phyloP scores from a whole-genome alignment of 768 basidiomycete genomes.

The Leccinum variicolor region DNA sequence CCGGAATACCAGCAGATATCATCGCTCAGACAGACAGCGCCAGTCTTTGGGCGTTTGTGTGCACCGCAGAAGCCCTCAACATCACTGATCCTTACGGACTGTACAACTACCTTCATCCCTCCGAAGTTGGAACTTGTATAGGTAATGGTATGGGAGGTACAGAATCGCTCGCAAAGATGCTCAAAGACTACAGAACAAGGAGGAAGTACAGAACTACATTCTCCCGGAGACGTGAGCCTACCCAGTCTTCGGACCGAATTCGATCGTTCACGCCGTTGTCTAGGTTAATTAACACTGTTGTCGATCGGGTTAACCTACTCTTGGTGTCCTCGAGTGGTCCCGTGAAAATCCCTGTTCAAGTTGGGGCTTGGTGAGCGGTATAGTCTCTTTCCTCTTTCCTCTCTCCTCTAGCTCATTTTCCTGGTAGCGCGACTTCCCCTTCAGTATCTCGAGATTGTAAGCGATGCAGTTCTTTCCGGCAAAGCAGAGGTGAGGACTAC shows the following conservation, averaged over 20 bases:
- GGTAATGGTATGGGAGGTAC: conserved; percentile 99
- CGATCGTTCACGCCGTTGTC: conserved; percentile 4
- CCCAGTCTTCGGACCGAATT: background rate
- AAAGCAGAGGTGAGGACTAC: conserved; percentile 99
- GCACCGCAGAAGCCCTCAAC: conserved; percentile 92
- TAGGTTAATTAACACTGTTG: conserved; percentile 98
- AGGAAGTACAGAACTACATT: conserved; percentile 97
- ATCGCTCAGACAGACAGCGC: conserved; percentile 90
- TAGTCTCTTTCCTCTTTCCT: background rate
- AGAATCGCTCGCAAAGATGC: conserved; percentile 90
- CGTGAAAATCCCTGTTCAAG: conserved; percentile 89
- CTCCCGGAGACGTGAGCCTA: conserved; percentile 88
- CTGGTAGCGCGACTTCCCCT: conserved; percentile 82
- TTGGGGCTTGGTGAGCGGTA: conserved; percentile 79
- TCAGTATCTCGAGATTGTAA: conserved; percentile 97
- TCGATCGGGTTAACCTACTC: conserved; percentile 95
- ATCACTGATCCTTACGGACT: conserved; percentile 98
- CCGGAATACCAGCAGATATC: conserved; percentile 96
- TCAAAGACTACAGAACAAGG: conserved; percentile 95
- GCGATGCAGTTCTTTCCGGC: conserved; percentile 88
- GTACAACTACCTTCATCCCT: conserved; percentile 95
- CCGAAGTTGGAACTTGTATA: conserved; percentile 90
- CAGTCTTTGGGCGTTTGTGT: conserved; percentile 92
- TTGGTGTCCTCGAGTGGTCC: conserved; percentile 95
- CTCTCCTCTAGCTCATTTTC: conserved; percentile 2